Percentiles rank a stretch among this genome's conserved stretches.
phyloP scores from a whole-genome alignment of 73 alveolate species.

The Paramecium tetraurelia region DNA sequence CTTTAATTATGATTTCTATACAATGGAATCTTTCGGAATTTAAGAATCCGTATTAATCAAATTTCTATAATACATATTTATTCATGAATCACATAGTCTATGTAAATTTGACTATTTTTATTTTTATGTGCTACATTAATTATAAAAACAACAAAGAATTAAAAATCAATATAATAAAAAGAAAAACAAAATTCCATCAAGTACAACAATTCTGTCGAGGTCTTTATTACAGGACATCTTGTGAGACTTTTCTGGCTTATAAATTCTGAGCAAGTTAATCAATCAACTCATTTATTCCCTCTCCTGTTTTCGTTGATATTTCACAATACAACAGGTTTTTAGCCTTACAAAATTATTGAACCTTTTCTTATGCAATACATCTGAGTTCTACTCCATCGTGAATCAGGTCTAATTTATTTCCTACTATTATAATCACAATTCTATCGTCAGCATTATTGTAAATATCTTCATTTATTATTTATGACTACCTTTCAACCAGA shows the following conservation, averaged over 20 bases:
- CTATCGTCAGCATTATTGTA: neutral
- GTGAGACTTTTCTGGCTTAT: neutral
- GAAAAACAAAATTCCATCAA: neutral
- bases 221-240: neutral
- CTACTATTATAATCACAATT: neutral
- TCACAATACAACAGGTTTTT: neutral
- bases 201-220: neutral
- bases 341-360: neutral
- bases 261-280: neutral
- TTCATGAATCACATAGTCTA: neutral
- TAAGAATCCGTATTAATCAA: neutral
- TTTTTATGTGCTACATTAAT: too few species aligned
- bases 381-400: neutral
- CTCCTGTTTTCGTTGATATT: neutral
- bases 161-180: too few species aligned
- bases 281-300: neutral
- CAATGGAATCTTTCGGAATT: neutral
- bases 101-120: neutral
- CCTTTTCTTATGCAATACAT: neutral
- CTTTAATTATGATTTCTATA: neutral
- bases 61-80: neutral
- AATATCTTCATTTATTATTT: neutral
- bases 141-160: neutral
- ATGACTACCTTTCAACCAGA: slow-evolving; percentile 65
- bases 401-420: neutral